A percentile compares a stretch with the other conserved stretches of the same genome.
Evolutionary conservation across 176 grass and related monocot genomes (phyloP).

Genomic region (Carex scoparia): DNA sequence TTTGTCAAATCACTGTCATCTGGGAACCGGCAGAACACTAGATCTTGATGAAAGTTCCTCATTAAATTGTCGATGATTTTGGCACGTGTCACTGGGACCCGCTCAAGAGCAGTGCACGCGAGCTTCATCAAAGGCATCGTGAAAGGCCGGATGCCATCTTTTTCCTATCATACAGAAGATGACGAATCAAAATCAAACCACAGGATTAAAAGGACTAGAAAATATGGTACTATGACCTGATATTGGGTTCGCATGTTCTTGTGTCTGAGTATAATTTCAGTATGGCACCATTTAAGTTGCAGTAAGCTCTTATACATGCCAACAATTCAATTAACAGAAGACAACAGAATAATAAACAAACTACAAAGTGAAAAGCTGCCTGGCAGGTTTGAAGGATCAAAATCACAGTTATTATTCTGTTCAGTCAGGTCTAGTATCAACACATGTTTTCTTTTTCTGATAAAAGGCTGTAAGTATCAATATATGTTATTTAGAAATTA

Average conservation of each 20-base stretch:
- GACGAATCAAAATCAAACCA: slow-evolving; percentile 9
- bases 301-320: neutral
- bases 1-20: slow-evolving; percentile 68
- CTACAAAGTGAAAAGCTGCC: neutral
- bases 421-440: neutral
- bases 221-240: neutral
- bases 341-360: neutral
- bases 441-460: neutral
- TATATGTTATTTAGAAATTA: neutral
- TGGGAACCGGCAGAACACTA: slow-evolving; percentile 79
- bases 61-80: slow-evolving; percentile 82
- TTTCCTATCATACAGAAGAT: slow-evolving; percentile 48
- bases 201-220: neutral
- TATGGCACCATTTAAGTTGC: neutral
- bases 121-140: slow-evolving; percentile 99
- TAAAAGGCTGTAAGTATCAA: neutral
- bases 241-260: neutral
- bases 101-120: slow-evolving; percentile 83
- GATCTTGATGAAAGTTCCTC: slow-evolving; percentile 85
- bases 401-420: neutral
- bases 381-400: neutral
- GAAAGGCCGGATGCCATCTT: slow-evolving; percentile 94
- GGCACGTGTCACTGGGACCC: slow-evolving; percentile 74
- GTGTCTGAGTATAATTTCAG: neutral
- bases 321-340: neutral